Evolutionary conservation across 352 stramenopile genomes (phyloP).

Genomic region (Phytophthora chlamydospora): DNA sequence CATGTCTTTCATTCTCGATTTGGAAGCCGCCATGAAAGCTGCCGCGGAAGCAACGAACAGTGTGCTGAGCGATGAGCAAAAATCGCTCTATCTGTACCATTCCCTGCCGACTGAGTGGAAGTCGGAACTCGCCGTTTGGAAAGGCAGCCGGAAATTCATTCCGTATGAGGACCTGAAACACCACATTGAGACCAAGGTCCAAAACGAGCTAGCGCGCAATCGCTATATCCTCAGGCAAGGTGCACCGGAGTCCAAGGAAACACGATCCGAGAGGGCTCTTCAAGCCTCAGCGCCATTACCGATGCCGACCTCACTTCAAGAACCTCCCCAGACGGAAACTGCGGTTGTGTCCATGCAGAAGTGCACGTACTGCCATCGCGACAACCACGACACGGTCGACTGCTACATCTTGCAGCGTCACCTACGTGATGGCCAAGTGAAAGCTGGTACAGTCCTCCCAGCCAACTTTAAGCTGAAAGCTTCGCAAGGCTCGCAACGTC

Average conservation of each 20-base stretch:
- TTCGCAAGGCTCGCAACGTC: neutral
- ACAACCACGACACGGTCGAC: slow-evolving; percentile 24
- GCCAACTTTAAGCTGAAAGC: slow-evolving; percentile 15
- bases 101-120: slow-evolving; percentile 6
- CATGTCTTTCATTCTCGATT: too few relatives aligned
- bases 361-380: slow-evolving; percentile 12
- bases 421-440: slow-evolving; percentile 15
- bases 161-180: slow-evolving; percentile 13
- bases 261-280: slow-evolving; percentile 9
- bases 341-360: neutral
- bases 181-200: slow-evolving; percentile 14
- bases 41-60: slow-evolving; percentile 1
- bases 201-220: slow-evolving; percentile 3
- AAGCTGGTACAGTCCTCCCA: slow-evolving; percentile 12
- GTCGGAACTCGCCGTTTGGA: slow-evolving; percentile 2
- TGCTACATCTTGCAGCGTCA: slow-evolving; percentile 19
- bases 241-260: slow-evolving; percentile 4
- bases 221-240: slow-evolving; percentile 14
- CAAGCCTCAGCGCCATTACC: neutral
- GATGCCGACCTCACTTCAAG: neutral
- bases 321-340: neutral
- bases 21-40: slow-evolving; percentile 8
- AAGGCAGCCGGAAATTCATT: slow-evolving; percentile 13
- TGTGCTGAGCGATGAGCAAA: slow-evolving; percentile 12
- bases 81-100: slow-evolving; percentile 17